A percentile compares a stretch with the other conserved stretches of the same genome.
phyloP scores from a whole-genome alignment of 495 filamentous ascomycete species.

The Penicillium diatomitis region DNA sequence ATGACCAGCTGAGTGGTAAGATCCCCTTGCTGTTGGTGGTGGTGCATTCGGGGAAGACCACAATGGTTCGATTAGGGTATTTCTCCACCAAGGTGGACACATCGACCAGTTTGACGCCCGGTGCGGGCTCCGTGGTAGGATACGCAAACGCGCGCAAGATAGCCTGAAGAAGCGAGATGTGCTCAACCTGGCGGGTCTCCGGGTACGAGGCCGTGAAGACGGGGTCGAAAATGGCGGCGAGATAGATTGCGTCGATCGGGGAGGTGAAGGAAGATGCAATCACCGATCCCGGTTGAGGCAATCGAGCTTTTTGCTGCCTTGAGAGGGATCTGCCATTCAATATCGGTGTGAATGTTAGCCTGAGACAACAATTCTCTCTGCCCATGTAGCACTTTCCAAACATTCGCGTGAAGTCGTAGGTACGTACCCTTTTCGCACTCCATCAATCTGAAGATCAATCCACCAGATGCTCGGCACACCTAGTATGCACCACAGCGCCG shows the following conservation, averaged over 20 bases:
- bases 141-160: constrained; percentile 62
- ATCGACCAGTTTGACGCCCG: constrained; percentile 44
- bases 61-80: constrained; percentile 66
- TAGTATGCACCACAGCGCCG: constrained; percentile 76
- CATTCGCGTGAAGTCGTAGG: not conserved
- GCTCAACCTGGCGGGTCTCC: constrained; percentile 58
- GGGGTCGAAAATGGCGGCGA: constrained; percentile 94
- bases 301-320: constrained; percentile 52
- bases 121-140: constrained; percentile 40
- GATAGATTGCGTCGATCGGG: constrained; percentile 86
- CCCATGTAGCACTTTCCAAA: too few species aligned
- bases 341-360: too few species aligned
- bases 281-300: constrained; percentile 67
- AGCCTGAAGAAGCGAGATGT: constrained; percentile 64
- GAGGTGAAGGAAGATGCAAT: constrained; percentile 88
- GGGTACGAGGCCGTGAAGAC: constrained; percentile 84
- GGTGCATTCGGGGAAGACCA: constrained; percentile 84
- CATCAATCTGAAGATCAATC: constrained; percentile 93
- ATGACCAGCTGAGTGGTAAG: constrained; percentile 64
- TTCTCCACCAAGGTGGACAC: constrained; percentile 51
- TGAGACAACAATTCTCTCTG: too few species aligned
- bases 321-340: constrained; percentile 38
- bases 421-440: constrained; percentile 74
- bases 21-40: constrained; percentile 93
- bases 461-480: constrained; percentile 90